Evolutionary conservation across 176 grass and related monocot species (phyloP).

Genomic region (Aegilops longissima): DNA sequence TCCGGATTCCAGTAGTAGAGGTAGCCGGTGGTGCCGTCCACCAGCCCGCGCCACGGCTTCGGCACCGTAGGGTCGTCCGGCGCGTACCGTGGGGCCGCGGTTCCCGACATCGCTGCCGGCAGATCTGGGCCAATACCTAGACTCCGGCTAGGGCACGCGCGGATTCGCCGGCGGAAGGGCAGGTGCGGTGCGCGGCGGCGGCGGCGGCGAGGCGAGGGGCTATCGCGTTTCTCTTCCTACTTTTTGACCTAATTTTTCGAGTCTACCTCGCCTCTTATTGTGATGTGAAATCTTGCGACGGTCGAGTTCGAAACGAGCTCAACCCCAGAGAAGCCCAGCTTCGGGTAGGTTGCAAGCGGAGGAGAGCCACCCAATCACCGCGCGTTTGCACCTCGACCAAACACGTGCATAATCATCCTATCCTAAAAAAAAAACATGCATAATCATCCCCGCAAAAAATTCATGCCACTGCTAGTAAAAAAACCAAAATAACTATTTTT

Average conservation of each 20-base stretch:
- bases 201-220: constrained; percentile 8
- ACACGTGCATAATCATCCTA: too few relatives aligned
- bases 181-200: not conserved
- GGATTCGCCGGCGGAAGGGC: not conserved
- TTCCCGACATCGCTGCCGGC: constrained; percentile 28
- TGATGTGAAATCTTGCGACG: not conserved
- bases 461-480: too few relatives aligned
- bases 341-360: too few relatives aligned
- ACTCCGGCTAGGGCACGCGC: not conserved
- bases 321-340: not conserved
- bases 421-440: too few relatives aligned
- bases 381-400: too few relatives aligned
- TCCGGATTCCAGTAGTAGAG: constrained; percentile 99
- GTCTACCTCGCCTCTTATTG: not conserved
- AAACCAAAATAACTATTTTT: too few relatives aligned
- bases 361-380: too few relatives aligned
- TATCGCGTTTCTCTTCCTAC: not conserved
- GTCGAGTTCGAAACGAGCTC: not conserved
- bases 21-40: constrained; percentile 89
- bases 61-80: constrained; percentile 85
- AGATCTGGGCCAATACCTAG: constrained; percentile 38
- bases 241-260: not conserved
- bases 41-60: constrained; percentile 95
- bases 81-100: constrained; percentile 77
- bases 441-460: too few relatives aligned